Percentiles rank a stretch among this genome's conserved stretches.
Evolutionary conservation across 441 rosid genomes (phyloP).

Genomic region (Gossypium davidsonii): DNA sequence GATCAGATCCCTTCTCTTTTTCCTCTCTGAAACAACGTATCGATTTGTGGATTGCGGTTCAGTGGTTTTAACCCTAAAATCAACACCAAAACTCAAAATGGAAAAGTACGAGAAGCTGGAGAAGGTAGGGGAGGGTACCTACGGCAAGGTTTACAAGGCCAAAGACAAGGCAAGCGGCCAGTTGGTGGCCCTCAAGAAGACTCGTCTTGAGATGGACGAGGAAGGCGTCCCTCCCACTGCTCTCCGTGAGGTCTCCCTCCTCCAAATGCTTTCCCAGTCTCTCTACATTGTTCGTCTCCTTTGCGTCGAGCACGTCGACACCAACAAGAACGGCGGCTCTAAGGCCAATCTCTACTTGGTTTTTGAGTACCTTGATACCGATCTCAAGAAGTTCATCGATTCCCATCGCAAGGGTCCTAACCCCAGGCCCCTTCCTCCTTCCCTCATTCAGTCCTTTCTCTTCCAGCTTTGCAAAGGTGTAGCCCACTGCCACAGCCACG

Average conservation of each 20-base stretch:
- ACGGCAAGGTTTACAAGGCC: slow-evolving; percentile 95
- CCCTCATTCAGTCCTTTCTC: slow-evolving; percentile 56
- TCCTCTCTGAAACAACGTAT: not conserved
- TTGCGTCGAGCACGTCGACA: slow-evolving; percentile 76
- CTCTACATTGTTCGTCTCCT: slow-evolving; percentile 88
- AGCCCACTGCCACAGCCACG: slow-evolving; percentile 92
- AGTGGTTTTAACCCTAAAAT: not conserved
- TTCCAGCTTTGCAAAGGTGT: slow-evolving; percentile 93
- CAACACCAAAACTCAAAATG: slow-evolving; percentile 29
- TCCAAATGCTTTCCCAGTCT: slow-evolving; percentile 89
- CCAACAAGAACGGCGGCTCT: slow-evolving; percentile 13
- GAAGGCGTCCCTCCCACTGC: slow-evolving; percentile 96
- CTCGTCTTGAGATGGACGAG: slow-evolving; percentile 92
- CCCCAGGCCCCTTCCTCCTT: slow-evolving; percentile 53
- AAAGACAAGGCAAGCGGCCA: slow-evolving; percentile 70
- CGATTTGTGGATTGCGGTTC: slow-evolving; percentile 8
- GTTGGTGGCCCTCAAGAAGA: slow-evolving; percentile 79
- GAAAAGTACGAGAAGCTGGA: slow-evolving; percentile 93
- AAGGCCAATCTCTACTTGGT: slow-evolving; percentile 82
- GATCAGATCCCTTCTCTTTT: not conserved
- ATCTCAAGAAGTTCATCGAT: slow-evolving; percentile 85
- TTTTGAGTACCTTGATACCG: slow-evolving; percentile 86
- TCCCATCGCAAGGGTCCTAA: slow-evolving; percentile 67
- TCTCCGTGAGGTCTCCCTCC: slow-evolving; percentile 88
- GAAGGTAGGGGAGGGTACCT: slow-evolving; percentile 91